Evolutionary conservation across 352 stramenopile genomes (phyloP).

Genomic region (Phytophthora hybrid): DNA sequence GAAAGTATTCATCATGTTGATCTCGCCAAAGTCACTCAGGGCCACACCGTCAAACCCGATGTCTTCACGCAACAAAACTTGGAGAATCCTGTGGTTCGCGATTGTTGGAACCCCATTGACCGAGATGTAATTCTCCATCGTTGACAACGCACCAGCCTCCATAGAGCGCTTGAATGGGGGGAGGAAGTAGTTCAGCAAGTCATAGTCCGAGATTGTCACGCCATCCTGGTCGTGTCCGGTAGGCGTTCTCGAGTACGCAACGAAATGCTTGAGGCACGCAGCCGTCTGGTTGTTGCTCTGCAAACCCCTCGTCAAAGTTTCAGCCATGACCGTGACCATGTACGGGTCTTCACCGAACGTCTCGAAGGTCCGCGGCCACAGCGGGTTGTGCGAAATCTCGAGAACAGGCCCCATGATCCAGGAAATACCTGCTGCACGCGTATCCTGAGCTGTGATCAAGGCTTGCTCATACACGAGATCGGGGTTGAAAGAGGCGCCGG

Average conservation of each 20-base stretch:
- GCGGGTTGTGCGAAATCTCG: conserved; percentile 75
- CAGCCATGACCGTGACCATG: conserved; percentile 69
- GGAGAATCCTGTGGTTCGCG: background rate
- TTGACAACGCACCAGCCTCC: background rate
- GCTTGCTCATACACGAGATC: conserved; percentile 62
- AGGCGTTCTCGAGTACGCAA: background rate
- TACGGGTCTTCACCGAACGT: conserved; percentile 93
- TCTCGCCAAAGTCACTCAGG: background rate
- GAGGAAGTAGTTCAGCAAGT: background rate
- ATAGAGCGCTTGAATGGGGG: background rate
- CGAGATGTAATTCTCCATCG: background rate
- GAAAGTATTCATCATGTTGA: background rate
- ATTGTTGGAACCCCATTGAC: background rate
- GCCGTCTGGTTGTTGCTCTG: conserved; percentile 60
- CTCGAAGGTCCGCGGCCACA: conserved; percentile 88
- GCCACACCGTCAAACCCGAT: background rate
- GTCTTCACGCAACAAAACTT: background rate
- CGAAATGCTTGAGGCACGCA: conserved; percentile 47
- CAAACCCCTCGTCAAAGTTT: conserved; percentile 68
- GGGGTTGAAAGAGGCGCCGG: conserved; percentile 84
- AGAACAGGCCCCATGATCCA: conserved; percentile 89
- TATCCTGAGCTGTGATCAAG: conserved; percentile 76
- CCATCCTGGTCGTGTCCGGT: background rate
- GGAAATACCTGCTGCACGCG: conserved; percentile 72
- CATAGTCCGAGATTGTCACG: background rate